A percentile compares a stretch with the other conserved stretches of the same genome.
phyloP scores from a whole-genome alignment of 2,329 filamentous ascomycete species.

The Nemania sp. region DNA sequence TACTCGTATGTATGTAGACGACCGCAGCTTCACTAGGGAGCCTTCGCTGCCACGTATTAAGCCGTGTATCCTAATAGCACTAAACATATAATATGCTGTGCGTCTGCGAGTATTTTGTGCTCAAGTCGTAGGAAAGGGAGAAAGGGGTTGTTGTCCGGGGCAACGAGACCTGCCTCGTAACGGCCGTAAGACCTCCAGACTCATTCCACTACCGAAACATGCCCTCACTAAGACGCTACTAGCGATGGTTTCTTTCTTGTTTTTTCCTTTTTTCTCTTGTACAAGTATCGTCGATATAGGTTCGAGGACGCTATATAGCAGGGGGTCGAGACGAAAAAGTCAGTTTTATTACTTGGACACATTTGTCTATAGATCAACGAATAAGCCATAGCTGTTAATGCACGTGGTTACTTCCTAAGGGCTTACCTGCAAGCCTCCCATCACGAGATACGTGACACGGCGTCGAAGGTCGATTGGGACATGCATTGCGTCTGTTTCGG shows the following conservation, averaged over 20 bases:
- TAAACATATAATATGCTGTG: constrained; percentile 21
- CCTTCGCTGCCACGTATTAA: constrained; percentile 13
- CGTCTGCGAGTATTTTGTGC: constrained; percentile 18
- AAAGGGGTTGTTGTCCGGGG: constrained; percentile 15
- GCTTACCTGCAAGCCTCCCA: constrained; percentile 18
- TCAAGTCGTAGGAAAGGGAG: background rate
- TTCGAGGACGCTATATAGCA: background rate
- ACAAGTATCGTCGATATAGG: background rate
- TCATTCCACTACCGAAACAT: background rate
- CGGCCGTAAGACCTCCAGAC: constrained; percentile 36
- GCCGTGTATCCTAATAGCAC: constrained; percentile 17
- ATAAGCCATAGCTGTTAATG: background rate
- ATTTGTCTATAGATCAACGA: background rate
- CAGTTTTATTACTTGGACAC: background rate
- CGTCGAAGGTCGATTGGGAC: constrained; percentile 23
- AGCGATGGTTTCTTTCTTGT: background rate
- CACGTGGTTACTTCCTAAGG: constrained; percentile 1
- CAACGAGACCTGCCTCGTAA: constrained; percentile 21
- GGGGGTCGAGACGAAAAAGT: too few species aligned
- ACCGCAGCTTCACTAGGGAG: constrained; percentile 7
- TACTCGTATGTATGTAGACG: background rate
- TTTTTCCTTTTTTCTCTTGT: background rate
- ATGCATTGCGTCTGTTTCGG: constrained; percentile 1
- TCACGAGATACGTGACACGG: constrained; percentile 29
- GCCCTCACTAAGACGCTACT: background rate